A percentile compares a stretch with the other conserved stretches of the same genome.
These are phyloP conservation scores for Funneliformis mosseae DNA, from an alignment of 192 early-diverging fungal genomes.

Conservation along the genomic window DNA sequence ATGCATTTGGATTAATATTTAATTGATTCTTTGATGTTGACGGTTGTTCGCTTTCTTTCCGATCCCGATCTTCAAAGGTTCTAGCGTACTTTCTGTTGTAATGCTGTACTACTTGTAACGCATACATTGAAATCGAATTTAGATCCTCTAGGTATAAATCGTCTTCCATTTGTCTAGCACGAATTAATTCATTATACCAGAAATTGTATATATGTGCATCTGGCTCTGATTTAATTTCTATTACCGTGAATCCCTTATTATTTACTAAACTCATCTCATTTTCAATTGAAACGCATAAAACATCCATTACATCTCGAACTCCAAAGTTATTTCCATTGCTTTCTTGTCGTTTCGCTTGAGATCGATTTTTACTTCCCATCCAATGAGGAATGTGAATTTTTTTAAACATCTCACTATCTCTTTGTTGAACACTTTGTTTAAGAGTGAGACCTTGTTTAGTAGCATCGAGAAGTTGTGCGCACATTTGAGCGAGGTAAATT, in stretches of 20 bases:
- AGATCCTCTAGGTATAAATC: not conserved
- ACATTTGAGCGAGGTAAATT: conserved; percentile 34
- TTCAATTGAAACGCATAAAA: not conserved
- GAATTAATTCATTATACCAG: not conserved
- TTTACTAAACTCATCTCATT: not conserved
- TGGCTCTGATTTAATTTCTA: not conserved
- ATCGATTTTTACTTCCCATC: not conserved
- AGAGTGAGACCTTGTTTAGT: conserved; percentile 40
- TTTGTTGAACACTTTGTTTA: not conserved
- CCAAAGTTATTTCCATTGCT: not conserved
- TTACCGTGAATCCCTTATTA: not conserved
- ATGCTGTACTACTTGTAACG: not conserved
- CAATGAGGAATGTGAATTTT: conserved; percentile 30
- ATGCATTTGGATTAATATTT: not conserved
- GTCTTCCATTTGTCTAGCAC: not conserved
- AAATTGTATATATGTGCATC: not conserved
- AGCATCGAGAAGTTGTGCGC: conserved; percentile 36
- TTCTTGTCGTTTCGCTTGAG: not conserved
- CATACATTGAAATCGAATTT: not conserved
- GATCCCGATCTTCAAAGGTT: not conserved
- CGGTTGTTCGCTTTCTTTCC: not conserved
- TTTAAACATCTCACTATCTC: conserved; percentile 11
- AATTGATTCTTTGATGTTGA: not conserved
- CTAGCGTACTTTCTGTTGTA: not conserved
- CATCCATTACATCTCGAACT: not conserved